Base-by-base conservation (phyloP, 306 rosid species). In the Mimosa bimucronata region DNA sequence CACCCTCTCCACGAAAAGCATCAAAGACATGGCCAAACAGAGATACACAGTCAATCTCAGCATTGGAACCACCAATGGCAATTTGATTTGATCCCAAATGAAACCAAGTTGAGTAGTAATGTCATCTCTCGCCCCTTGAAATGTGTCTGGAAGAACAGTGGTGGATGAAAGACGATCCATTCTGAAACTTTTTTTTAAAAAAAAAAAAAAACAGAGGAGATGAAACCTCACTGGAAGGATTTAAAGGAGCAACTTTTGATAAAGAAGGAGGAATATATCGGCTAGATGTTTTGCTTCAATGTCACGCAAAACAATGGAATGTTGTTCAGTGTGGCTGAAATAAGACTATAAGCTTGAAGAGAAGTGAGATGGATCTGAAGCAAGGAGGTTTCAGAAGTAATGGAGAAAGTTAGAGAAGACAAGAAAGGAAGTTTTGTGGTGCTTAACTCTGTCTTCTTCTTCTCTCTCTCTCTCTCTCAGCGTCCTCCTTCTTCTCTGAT, bases 21-120 rank as follows among this genome's bases (percentile, higher is more conserved):
- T 91, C 71, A 92, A 70, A n/a, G 98, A 91, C 97, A 92, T 90
- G 73, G 78, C 53, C 77, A 93, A 73, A 61, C 98, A 95, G 75
- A 95, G 16, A 67, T 78, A 71, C 16, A 95, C 88, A 10, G 88
- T 1, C 14, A 92, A 1, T 73, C 90, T 83, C 6, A 95, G 85
- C 62, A 95, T 71, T 2, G 98, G 98, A 34, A 93, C 91, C 7
- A 95, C 83, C 83, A 95, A 79, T 81, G 98, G 98, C 1, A 88
- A 88, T 85, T 90, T 95, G 81, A 95, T 83, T 81, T 85, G 89
- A 14, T 77, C 61, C 98, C 98, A 95, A 19, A 90, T 25, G 55
- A 91, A 19, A 42, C 78, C 80, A 23, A 92, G 15, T 58, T 91
- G 97, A 84, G 78, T 72, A 45, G 94, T 75, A 28, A 95, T 79